phyloP scores from a whole-genome alignment of 129 eudicot genomes.

The carrot (Daucus carota) region DH1_v3.0 NC_030382.2:42883501-42884000 shows the following conservation, averaged over 20 bases:
- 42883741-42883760: slow-evolving; percentile 28
- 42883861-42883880: slow-evolving; percentile 26
- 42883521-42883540: slow-evolving; percentile 21
- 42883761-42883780: slow-evolving; percentile 25
- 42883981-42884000: slow-evolving; percentile 14
- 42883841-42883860: slow-evolving; percentile 17
- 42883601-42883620: slow-evolving; percentile 23
- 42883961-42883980: slow-evolving; percentile 24
- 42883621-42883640: slow-evolving; percentile 22
- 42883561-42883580: slow-evolving; percentile 21
- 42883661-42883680: slow-evolving; percentile 17
- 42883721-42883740: slow-evolving; percentile 35
- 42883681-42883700: slow-evolving; percentile 30
- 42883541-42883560: slow-evolving; percentile 19
- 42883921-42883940: slow-evolving; percentile 5
- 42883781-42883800: slow-evolving; percentile 20
- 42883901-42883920: neutral
- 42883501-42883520: neutral
- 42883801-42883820: slow-evolving; percentile 20
- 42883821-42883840: slow-evolving; percentile 18
- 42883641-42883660: slow-evolving; percentile 24
- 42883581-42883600: slow-evolving; percentile 17
- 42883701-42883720: slow-evolving; percentile 41
- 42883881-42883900: slow-evolving; percentile 4
- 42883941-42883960: slow-evolving; percentile 10